A percentile compares a stretch with the other conserved stretches of the same genome.
Evolutionary conservation across 306 rosid genomes (phyloP).

Genomic region (Pueraria montana): DNA sequence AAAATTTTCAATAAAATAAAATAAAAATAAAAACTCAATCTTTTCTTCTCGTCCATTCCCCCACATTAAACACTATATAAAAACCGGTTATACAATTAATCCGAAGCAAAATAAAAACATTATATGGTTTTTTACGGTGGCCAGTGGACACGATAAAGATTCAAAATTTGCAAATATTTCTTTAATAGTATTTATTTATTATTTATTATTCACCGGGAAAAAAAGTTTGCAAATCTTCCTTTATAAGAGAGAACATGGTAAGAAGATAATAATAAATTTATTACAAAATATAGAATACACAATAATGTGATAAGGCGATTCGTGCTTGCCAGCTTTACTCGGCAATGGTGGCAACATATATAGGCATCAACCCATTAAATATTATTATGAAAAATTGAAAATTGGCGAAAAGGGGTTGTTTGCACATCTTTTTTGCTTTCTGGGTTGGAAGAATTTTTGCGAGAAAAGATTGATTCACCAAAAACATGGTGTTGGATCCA

Average conservation of each 20-base stretch:
- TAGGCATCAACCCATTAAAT: slow-evolving; percentile 37
- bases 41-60: not conserved
- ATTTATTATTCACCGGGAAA: not conserved
- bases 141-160: not conserved
- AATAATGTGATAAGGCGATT: slow-evolving; percentile 49
- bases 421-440: slow-evolving; percentile 45
- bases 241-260: not conserved
- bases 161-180: not conserved
- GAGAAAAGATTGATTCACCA: slow-evolving; percentile 35
- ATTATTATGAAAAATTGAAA: slow-evolving; percentile 36
- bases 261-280: not conserved
- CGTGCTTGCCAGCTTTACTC: slow-evolving; percentile 96
- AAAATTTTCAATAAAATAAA: too few species aligned
- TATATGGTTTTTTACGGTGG: not conserved
- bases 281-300: not conserved
- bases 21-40: not conserved
- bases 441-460: slow-evolving; percentile 54
- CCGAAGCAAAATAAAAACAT: not conserved
- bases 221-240: not conserved
- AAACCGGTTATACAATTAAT: not conserved
- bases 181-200: too few species aligned
- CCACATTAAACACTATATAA: not conserved
- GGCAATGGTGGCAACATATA: slow-evolving; percentile 54
- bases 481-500: slow-evolving; percentile 66
- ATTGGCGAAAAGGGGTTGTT: slow-evolving; percentile 33